These are phyloP conservation scores for Termitomyces sp. DNA, from an alignment of 768 basidiomycete genomes.

Conservation along the genomic window DNA sequence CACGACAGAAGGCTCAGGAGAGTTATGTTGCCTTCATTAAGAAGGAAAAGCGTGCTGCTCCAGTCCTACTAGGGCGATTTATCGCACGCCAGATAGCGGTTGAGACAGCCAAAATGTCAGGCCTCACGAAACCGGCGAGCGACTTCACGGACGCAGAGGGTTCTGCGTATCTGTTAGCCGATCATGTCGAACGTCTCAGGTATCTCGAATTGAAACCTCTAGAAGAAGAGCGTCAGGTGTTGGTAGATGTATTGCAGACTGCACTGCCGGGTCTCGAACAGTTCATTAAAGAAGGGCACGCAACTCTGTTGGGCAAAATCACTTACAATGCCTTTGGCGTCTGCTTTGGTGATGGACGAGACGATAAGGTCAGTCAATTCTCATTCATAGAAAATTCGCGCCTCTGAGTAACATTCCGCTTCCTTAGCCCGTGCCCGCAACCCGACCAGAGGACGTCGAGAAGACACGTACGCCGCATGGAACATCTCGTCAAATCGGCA, in stretches of 20 bases:
- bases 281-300: slow-evolving; percentile 61
- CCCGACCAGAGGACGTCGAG: slow-evolving; percentile 67
- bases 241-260: slow-evolving; percentile 49
- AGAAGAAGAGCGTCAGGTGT: slow-evolving; percentile 43
- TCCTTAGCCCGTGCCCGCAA: slow-evolving; percentile 43
- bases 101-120: slow-evolving; percentile 54
- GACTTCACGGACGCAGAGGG: slow-evolving; percentile 45
- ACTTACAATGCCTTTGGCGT: slow-evolving; percentile 77
- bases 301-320: slow-evolving; percentile 63
- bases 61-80: slow-evolving; percentile 64
- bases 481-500: slow-evolving; percentile 70
- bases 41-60: slow-evolving; percentile 36
- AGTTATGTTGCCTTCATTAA: slow-evolving; percentile 54
- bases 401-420: background rate
- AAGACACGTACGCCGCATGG: slow-evolving; percentile 74
- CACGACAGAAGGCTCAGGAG: slow-evolving; percentile 54
- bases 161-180: slow-evolving; percentile 58
- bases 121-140: slow-evolving; percentile 17
- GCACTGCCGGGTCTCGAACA: slow-evolving; percentile 71
- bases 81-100: slow-evolving; percentile 66
- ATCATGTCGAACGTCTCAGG: slow-evolving; percentile 74
- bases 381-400: background rate
- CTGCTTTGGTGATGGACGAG: slow-evolving; percentile 57
- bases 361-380: slow-evolving; percentile 53
- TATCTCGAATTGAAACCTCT: slow-evolving; percentile 52